These are phyloP conservation scores for Fistulifera pelliculosa DNA, from an alignment of 108 stramenopile species.

Conservation along the genomic window DNA sequence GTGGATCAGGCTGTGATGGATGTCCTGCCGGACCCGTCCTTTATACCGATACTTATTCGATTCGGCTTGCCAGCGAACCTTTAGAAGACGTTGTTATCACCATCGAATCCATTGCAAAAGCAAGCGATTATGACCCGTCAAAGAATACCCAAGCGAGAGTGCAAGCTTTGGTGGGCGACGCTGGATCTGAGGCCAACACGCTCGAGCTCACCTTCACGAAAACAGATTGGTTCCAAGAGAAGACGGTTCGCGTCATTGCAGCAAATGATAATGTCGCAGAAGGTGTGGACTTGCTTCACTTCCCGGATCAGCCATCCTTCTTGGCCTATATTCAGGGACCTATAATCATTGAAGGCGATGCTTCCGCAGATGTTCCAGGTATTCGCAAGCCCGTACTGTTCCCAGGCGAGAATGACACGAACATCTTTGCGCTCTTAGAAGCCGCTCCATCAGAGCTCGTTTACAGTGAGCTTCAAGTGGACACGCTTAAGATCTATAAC, in stretches of 20 bases:
- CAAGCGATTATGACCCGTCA: conserved; percentile 2
- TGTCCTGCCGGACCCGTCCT: background rate
- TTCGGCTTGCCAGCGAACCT: conserved; percentile 20
- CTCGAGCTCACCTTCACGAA: conserved; percentile 7
- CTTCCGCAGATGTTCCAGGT: conserved; percentile 14
- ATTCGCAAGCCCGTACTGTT: conserved; percentile 18
- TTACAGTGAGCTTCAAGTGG: conserved; percentile 16
- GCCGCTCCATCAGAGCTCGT: too few relatives aligned
- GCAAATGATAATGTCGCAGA: conserved; percentile 24
- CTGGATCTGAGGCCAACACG: background rate
- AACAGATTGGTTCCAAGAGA: conserved; percentile 14
- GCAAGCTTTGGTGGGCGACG: conserved; percentile 10
- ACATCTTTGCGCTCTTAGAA: conserved; percentile 11
- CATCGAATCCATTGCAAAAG: conserved; percentile 12
- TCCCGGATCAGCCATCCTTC: conserved; percentile 31
- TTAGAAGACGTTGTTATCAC: conserved; percentile 8
- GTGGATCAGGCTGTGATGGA: conserved; percentile 16
- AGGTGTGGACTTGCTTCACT: conserved; percentile 26
- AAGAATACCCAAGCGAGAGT: background rate
- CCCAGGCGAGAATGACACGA: conserved; percentile 24
- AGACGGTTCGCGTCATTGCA: conserved; percentile 18
- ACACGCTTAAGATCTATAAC: conserved; percentile 22
- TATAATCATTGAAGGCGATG: conserved; percentile 15
- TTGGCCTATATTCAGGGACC: conserved; percentile 28
- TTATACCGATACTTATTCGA: conserved; percentile 19